Base-by-base conservation (phyloP, 1,284 basidiomycete genomes). In the Hemileia vastatrix region DNA sequence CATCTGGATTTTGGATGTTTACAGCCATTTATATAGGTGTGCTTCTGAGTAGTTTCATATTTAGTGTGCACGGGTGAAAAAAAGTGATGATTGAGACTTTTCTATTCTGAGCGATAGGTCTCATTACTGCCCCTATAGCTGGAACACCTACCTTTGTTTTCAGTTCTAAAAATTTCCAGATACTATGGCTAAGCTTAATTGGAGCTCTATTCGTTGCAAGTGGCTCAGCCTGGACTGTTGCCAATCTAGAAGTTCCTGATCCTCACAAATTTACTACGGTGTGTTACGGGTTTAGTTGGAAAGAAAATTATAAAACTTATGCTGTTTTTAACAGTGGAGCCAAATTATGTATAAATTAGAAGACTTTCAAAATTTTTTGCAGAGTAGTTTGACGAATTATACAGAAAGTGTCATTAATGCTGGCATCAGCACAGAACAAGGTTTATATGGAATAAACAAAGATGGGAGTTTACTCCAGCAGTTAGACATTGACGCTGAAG, bases 301-400 rank as follows among this genome's bases (percentile, higher is more conserved):
- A 51, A 21, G 6, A 43, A 8, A n/a, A 43, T 43, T 8, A n/a
- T 43, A 18, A n/a, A 9, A 44, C 19, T 6, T 15, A n/a, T 23
- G 21, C 2, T n/a, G 6, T 44, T 53, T 53, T n/a, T 2, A 2
- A 5, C 45, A 61, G 58, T 61, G 58, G 58, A 31, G 43, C 5
- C 51, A 61, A 61, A 44, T 54, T 5, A 54, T 54, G n/a, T 61
- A 54, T 24, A 49, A 44, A 44, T 40, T 61, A 21, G 51, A 61
- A 54, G 58, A 61, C 33, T 61, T 61, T 36, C 48, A 61, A 27
- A 54, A 45, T 49, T 52, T 54, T 15, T 52, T 61, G 51, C 58
- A 61, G 33, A 52, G 43, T 13, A 43, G 51, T 8, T 48, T 61
- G 44, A 54, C 58, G 11, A 61, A 54, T n/a, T 61, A 40, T 52